These are phyloP conservation scores for Saccharomyces cerevisiae DNA, from an alignment of 805 yeast species.

Conservation along the genomic window DNA sequence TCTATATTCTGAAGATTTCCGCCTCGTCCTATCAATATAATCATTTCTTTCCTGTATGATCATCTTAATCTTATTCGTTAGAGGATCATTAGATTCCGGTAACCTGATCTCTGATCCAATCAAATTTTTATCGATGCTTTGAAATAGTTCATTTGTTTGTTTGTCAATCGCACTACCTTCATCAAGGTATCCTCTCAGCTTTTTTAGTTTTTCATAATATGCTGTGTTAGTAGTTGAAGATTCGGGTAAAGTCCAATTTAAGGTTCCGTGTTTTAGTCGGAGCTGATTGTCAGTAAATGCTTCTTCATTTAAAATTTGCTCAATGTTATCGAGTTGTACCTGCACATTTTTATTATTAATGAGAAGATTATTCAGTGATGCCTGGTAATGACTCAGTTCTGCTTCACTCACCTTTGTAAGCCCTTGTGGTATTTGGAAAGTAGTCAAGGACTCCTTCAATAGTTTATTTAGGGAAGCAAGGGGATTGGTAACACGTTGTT, in stretches of 20 bases:
- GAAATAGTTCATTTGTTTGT: conserved; percentile 39
- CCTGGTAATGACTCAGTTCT: conserved; percentile 48
- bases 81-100: conserved; percentile 28
- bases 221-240: conserved; percentile 38
- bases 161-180: conserved; percentile 60
- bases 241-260: conserved; percentile 44
- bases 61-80: conserved; percentile 30
- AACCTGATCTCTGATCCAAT: conserved; percentile 31
- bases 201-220: conserved; percentile 35
- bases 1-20: conserved; percentile 39
- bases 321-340: conserved; percentile 38
- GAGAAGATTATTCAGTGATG: conserved; percentile 48
- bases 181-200: conserved; percentile 40
- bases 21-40: conserved; percentile 34
- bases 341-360: conserved; percentile 38
- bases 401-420: conserved; percentile 51
- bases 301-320: conserved; percentile 42
- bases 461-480: conserved; percentile 39
- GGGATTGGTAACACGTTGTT: conserved; percentile 40
- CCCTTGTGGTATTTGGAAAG: conserved; percentile 50
- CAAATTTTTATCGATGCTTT: conserved; percentile 41
- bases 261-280: conserved; percentile 43
- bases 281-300: conserved; percentile 46
- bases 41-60: conserved; percentile 28
- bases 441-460: conserved; percentile 38